Conservation (phyloP, 257 asterid species). For the Capsicum rhomboideum region DNA sequence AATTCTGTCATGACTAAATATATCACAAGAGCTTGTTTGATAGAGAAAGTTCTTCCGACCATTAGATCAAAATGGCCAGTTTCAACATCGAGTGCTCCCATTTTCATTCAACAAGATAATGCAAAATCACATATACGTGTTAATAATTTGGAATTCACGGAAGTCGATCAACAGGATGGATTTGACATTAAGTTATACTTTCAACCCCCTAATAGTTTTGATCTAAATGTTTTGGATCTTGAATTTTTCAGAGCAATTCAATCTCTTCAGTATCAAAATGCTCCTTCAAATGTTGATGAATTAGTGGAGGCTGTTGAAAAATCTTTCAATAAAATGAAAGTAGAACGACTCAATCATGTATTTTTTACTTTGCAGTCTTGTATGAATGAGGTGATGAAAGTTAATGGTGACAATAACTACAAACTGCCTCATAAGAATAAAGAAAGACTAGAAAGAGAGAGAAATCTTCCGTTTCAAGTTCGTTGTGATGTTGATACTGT, state of each 20-base stretch:
- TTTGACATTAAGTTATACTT: background rate
- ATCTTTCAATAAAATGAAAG: background rate
- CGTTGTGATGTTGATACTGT: no score
- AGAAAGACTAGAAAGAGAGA: background rate
- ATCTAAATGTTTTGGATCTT: slow-evolving; percentile 2
- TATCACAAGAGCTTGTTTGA: background rate
- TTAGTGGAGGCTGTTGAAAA: slow-evolving; percentile 3
- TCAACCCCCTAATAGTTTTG: background rate
- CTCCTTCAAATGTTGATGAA: background rate
- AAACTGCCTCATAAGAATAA: slow-evolving; percentile 1
- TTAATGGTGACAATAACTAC: background rate
- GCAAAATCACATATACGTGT: slow-evolving; percentile 4
- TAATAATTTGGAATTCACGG: slow-evolving; percentile 1
- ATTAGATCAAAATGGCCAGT: background rate
- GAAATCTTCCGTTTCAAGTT: background rate
- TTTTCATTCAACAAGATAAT: background rate
- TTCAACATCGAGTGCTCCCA: background rate
- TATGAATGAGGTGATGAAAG: slow-evolving; percentile 8
- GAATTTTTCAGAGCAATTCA: no score
- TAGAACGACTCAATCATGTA: background rate
- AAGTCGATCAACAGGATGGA: background rate
- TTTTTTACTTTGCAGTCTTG: background rate
- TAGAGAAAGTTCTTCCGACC: background rate
- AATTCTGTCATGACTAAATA: background rate
- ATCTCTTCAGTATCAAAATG: background rate